phyloP scores from a whole-genome alignment of 148 eudicot genomes.

The Camellia granthamiana region DNA sequence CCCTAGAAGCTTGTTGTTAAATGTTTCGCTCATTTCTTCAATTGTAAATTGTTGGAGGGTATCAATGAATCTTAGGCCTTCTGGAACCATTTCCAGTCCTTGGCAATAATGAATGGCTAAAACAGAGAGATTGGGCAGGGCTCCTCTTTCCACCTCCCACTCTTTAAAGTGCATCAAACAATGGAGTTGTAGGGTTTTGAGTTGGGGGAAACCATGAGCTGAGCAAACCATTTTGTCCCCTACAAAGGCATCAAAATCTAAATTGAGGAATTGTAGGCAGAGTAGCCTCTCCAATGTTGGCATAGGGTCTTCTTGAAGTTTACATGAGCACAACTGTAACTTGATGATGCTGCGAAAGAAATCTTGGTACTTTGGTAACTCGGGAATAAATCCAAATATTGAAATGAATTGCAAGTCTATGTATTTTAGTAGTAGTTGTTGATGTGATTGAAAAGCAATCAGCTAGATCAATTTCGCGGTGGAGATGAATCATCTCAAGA shows the following conservation, averaged over 20 bases:
- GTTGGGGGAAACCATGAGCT: slow-evolving; percentile 18
- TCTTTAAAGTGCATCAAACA: slow-evolving; percentile 10
- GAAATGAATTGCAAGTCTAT: too few relatives aligned
- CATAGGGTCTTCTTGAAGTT: slow-evolving; percentile 6
- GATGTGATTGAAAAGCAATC: too few relatives aligned
- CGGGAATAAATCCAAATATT: too few relatives aligned
- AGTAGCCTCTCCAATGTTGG: slow-evolving; percentile 7
- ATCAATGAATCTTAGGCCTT: slow-evolving; percentile 8
- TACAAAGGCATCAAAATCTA: neutral
- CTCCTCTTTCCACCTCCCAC: slow-evolving; percentile 20
- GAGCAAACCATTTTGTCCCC: slow-evolving; percentile 17
- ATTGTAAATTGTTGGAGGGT: neutral
- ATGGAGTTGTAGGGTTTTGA: slow-evolving; percentile 13
- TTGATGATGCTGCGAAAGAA: neutral
- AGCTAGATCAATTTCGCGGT: too few relatives aligned
- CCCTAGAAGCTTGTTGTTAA: too few relatives aligned
- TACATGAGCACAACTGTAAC: neutral
- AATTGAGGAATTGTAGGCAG: neutral
- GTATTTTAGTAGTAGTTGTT: too few relatives aligned
- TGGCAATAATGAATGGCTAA: slow-evolving; percentile 14
- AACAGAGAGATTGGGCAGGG: slow-evolving; percentile 19
- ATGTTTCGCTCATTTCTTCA: too few relatives aligned
- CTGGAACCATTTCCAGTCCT: slow-evolving; percentile 14
- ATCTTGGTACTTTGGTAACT: too few relatives aligned
- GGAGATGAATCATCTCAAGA: too few relatives aligned